phyloP scores from a whole-genome alignment of 305 asterid species.

The Fraxinus sp. region DNA sequence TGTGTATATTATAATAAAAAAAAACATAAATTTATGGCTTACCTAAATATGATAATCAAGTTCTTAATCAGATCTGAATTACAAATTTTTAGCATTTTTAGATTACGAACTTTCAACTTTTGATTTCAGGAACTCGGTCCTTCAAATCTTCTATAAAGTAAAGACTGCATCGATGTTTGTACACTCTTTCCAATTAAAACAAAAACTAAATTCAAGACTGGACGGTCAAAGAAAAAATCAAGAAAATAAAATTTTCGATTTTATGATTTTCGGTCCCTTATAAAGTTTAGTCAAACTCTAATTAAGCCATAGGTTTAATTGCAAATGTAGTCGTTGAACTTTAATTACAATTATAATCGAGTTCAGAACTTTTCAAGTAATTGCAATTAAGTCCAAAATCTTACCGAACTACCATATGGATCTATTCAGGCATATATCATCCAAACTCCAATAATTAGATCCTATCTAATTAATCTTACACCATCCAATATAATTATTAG shows the following conservation, averaged over 20 bases:
- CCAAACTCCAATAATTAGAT: too few species aligned
- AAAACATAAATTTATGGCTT: too few species aligned
- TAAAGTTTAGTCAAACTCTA: background rate
- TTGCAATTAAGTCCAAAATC: background rate
- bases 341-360: too few species aligned
- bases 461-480: background rate
- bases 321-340: background rate
- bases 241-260: too few species aligned
- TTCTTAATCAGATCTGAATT: background rate
- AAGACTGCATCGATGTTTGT: background rate
- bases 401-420: background rate
- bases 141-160: background rate
- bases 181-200: background rate
- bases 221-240: too few species aligned
- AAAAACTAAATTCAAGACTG: too few species aligned
- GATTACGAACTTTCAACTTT: background rate
- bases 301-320: background rate
- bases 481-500: too few species aligned
- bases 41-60: background rate
- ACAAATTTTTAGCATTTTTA: too few species aligned
- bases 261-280: background rate
- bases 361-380: background rate
- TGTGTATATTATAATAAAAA: too few species aligned
- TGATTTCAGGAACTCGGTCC: background rate
- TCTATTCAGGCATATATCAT: background rate